These are phyloP conservation scores for Rhizophora apiculata DNA, from an alignment of 345 rosid species.

Conservation along the genomic window DNA sequence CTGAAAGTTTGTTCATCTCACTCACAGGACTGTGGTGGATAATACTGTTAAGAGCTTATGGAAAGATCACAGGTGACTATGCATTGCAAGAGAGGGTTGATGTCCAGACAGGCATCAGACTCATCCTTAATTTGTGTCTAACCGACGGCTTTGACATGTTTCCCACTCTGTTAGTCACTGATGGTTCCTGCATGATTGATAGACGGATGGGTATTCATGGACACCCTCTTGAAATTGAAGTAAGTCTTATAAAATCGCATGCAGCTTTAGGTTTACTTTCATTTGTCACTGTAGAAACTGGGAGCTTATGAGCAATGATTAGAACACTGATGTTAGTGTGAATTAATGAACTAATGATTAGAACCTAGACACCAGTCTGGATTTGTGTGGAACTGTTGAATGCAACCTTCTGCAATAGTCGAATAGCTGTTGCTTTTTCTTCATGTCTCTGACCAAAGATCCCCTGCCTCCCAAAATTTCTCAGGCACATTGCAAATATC, in stretches of 20 bases:
- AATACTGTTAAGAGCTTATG: slow-evolving; percentile 84
- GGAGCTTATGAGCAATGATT: too few species aligned
- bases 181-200: slow-evolving; percentile 97
- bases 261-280: not conserved
- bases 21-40: slow-evolving; percentile 89
- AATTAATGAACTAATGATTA: too few species aligned
- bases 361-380: too few species aligned
- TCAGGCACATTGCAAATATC: not conserved
- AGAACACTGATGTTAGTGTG: too few species aligned
- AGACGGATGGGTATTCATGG: slow-evolving; percentile 98
- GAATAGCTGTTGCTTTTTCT: not conserved
- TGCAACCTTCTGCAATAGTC: not conserved
- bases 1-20: not conserved
- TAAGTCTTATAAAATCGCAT: slow-evolving; percentile 22
- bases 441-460: not conserved
- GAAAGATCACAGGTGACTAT: slow-evolving; percentile 83
- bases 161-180: slow-evolving; percentile 88
- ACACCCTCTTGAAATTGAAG: slow-evolving; percentile 97
- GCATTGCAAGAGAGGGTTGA: slow-evolving; percentile 89
- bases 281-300: not conserved
- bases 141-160: slow-evolving; percentile 96
- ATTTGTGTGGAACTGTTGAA: too few species aligned
- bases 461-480: too few species aligned
- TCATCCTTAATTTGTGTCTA: slow-evolving; percentile 75
- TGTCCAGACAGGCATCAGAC: slow-evolving; percentile 89